Evolutionary conservation across 495 filamentous ascomycete genomes (phyloP).

Genomic region (Trichoderma virens): DNA sequence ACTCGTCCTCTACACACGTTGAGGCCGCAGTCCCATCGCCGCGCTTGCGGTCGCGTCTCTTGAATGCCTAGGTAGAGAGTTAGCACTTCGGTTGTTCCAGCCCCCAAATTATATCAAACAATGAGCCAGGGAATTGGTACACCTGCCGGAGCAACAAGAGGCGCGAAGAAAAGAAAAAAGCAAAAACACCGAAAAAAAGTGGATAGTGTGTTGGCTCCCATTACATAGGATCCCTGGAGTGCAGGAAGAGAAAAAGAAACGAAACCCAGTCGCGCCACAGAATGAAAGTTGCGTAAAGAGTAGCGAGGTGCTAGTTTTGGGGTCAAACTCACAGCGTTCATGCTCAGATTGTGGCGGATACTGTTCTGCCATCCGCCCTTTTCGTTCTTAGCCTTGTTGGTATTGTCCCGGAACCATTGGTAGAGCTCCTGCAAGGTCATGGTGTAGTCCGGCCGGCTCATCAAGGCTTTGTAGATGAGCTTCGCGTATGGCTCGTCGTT

Average conservation of each 20-base stretch:
- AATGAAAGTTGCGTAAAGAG: not conserved
- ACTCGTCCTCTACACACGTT: conserved; percentile 6
- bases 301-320: not conserved
- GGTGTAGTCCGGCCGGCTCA: conserved; percentile 50
- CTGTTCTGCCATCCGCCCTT: conserved; percentile 92
- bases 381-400: conserved; percentile 58
- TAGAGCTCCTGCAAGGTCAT: conserved; percentile 86
- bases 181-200: not conserved
- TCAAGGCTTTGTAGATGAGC: conserved; percentile 71
- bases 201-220: not conserved
- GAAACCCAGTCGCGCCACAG: not conserved
- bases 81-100: not conserved
- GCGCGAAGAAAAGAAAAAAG: not conserved
- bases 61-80: conserved; percentile 29
- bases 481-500: conserved; percentile 68
- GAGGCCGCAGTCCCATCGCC: conserved; percentile 9
- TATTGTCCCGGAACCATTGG: conserved; percentile 78
- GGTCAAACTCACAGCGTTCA: conserved; percentile 74
- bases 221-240: not conserved
- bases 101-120: not conserved
- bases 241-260: not conserved
- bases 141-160: not conserved
- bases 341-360: conserved; percentile 92
- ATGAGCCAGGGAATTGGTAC: not conserved
- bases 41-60: conserved; percentile 29